These are phyloP conservation scores for Metschnikowia baotianmanensis DNA, from an alignment of 805 yeast genomes.

Conservation along the genomic window DNA sequence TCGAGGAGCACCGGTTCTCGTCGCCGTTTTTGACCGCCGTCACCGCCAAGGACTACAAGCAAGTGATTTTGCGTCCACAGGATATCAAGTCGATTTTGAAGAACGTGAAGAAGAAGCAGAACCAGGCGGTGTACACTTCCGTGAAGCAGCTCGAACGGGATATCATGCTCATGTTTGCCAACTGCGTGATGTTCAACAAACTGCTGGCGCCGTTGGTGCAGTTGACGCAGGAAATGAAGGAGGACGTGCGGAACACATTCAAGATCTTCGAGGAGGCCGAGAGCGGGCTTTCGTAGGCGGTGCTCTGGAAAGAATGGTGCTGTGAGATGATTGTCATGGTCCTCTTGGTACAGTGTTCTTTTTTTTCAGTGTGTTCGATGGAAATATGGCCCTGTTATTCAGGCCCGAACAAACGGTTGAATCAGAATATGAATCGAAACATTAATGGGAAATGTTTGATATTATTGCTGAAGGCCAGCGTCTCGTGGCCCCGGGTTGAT, in stretches of 20 bases:
- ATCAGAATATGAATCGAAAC: too few species aligned
- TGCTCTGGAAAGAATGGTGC: too few species aligned
- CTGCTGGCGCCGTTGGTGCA: constrained; percentile 58
- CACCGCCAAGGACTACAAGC: constrained; percentile 66
- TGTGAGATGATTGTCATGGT: too few species aligned
- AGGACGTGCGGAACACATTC: constrained; percentile 57
- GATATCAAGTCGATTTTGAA: constrained; percentile 64
- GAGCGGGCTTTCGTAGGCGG: constrained; percentile 5
- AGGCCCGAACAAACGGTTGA: too few species aligned
- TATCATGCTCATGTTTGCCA: constrained; percentile 74
- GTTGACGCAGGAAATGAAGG: constrained; percentile 69
- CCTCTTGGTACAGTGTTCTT: too few species aligned
- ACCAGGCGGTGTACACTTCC: constrained; percentile 44
- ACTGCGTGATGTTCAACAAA: constrained; percentile 79
- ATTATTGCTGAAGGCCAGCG: too few species aligned
- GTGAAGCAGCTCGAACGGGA: constrained; percentile 66
- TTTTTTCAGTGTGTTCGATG: too few species aligned
- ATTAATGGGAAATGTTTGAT: too few species aligned
- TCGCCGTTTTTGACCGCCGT: constrained; percentile 75
- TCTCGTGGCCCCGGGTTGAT: too few species aligned
- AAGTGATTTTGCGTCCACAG: constrained; percentile 59
- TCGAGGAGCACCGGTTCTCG: constrained; percentile 69
- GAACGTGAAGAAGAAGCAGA: constrained; percentile 45
- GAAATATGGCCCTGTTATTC: too few species aligned
- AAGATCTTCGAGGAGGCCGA: constrained; percentile 60